A percentile compares a stretch with the other conserved stretches of the same genome.
These are phyloP conservation scores for Diaporthe humulicola DNA, from an alignment of 2,329 filamentous ascomycete species.

Conservation along the genomic window DNA sequence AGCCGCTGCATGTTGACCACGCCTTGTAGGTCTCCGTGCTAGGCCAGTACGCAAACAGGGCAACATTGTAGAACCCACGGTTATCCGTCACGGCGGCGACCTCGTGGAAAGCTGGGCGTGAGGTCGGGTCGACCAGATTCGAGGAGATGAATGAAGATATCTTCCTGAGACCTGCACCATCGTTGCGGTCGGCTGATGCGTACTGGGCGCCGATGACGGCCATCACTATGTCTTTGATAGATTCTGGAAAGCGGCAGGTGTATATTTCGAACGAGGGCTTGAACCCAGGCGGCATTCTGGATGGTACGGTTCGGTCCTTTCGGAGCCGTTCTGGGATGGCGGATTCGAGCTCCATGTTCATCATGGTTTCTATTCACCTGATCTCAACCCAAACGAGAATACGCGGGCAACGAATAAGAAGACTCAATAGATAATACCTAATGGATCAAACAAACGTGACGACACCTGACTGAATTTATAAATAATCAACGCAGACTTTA, in stretches of 20 bases:
- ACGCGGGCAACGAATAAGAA: not conserved
- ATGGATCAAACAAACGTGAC: not conserved
- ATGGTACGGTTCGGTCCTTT: not conserved
- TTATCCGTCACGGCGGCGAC: slow-evolving; percentile 50
- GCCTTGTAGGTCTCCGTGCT: slow-evolving; percentile 45
- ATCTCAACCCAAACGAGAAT: not conserved
- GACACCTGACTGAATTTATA: not conserved
- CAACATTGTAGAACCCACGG: slow-evolving; percentile 50
- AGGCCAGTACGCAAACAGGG: slow-evolving; percentile 55
- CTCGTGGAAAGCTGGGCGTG: slow-evolving; percentile 47
- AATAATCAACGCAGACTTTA: not conserved
- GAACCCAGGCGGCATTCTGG: not conserved
- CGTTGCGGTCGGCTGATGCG: not conserved
- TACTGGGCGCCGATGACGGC: slow-evolving; percentile 21
- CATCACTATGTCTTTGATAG: not conserved
- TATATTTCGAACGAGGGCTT: not conserved
- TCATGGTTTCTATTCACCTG: not conserved
- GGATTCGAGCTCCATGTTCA: not conserved
- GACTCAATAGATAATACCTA: not conserved
- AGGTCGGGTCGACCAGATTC: not conserved
- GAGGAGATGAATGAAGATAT: not conserved
- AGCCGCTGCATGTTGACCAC: slow-evolving; percentile 53
- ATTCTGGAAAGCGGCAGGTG: not conserved
- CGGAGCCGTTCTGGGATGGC: not conserved
- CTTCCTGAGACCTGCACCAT: not conserved